Percentiles rank a stretch among this genome's conserved stretches.
Evolutionary conservation across 2,329 filamentous ascomycete species (phyloP).

Genomic region (Coniosporium tulheliwenetii): DNA sequence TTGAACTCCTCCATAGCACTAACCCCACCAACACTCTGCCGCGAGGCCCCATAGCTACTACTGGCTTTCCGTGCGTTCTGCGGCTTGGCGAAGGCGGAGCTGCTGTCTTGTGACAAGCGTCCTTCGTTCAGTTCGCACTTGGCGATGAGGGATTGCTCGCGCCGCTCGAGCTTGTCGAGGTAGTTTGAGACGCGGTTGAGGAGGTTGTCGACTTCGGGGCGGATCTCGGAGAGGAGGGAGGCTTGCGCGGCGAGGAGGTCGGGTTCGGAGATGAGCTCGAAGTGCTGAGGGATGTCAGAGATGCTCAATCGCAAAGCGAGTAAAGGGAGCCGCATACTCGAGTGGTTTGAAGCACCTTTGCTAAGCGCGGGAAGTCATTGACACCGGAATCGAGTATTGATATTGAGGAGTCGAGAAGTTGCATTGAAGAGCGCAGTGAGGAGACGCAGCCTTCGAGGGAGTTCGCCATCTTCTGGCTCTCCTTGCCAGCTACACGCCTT

Average conservation of each 20-base stretch:
- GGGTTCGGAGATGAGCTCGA: conserved; percentile 78
- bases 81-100: not conserved
- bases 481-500: too few relatives aligned
- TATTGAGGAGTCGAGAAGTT: conserved; percentile 47
- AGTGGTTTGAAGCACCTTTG: conserved; percentile 47
- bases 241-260: conserved; percentile 70
- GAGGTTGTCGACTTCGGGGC: conserved; percentile 67
- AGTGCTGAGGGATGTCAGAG: conserved; percentile 45
- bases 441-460: conserved; percentile 44
- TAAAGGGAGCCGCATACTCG: conserved; percentile 26
- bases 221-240: conserved; percentile 73
- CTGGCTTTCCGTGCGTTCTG: not conserved
- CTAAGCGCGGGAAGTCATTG: conserved; percentile 46
- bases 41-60: conserved; percentile 9
- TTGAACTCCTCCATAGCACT: conserved; percentile 36
- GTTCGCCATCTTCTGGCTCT: conserved; percentile 4
- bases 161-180: conserved; percentile 65
- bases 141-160: conserved; percentile 70
- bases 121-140: conserved; percentile 74
- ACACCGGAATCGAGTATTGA: conserved; percentile 46
- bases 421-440: conserved; percentile 44
- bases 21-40: conserved; percentile 13
- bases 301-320: not conserved
- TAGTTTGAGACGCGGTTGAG: conserved; percentile 71
- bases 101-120: conserved; percentile 32